phyloP scores from a whole-genome alignment of 2,329 filamentous ascomycete genomes.

The Fusarium guadeloupense region DNA sequence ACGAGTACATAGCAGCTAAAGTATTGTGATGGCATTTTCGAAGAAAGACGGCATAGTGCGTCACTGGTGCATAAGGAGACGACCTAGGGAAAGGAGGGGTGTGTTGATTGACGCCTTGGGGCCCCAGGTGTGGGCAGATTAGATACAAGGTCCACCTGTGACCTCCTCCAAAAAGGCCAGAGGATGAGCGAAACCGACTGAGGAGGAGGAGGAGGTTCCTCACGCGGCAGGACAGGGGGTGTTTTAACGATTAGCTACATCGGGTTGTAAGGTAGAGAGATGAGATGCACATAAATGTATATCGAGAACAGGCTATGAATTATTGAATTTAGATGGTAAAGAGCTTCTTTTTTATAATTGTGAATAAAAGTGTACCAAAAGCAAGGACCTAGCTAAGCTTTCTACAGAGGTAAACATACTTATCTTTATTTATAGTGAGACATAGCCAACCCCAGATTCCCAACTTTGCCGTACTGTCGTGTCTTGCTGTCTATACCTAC shows the following conservation, averaged over 20 bases:
- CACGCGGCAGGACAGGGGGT: conserved; percentile 6
- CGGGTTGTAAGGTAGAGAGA: conserved; percentile 2
- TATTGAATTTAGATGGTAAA: not conserved
- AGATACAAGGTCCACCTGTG: not conserved
- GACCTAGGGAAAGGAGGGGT: not conserved
- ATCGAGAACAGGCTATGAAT: not conserved
- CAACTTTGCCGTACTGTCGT: not conserved
- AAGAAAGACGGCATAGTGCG: conserved; percentile 22
- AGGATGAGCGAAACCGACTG: not conserved
- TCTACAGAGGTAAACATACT: not conserved
- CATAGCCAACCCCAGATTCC: not conserved
- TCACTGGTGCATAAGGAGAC: conserved; percentile 22
- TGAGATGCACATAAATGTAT: too few species aligned
- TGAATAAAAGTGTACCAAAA: not conserved
- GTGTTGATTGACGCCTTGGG: not conserved
- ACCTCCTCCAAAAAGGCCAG: not conserved
- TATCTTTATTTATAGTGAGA: conserved; percentile 5
- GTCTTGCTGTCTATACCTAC: too few species aligned
- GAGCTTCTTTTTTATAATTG: conserved; percentile 4
- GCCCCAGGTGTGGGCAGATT: not conserved
- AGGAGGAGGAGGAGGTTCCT: not conserved
- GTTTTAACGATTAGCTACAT: not conserved
- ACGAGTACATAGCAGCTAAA: conserved; percentile 3
- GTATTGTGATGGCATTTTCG: conserved; percentile 16
- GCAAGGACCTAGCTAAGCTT: conserved; percentile 1